Percentiles rank a stretch among this genome's conserved stretches.
Evolutionary conservation across 2,329 filamentous ascomycete species (phyloP).

Genomic region (Claviceps maximensis): DNA sequence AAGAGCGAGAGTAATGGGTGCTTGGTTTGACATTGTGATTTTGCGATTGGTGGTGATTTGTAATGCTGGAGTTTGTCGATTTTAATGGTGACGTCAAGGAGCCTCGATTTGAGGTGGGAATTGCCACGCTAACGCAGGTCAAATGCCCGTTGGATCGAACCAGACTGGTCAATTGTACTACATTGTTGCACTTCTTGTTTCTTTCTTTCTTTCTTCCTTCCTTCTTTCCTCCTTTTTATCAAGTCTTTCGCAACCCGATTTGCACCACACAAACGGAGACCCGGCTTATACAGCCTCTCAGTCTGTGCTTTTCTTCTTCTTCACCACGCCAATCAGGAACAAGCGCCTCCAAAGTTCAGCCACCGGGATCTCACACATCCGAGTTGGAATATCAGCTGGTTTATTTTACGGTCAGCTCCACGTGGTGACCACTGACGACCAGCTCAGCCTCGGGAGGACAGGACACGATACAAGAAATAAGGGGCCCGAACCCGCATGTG

Average conservation of each 20-base stretch:
- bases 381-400: not conserved
- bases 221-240: not conserved
- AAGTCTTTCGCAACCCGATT: not conserved
- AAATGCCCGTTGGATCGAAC: not conserved
- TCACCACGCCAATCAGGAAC: not conserved
- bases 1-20: conserved; percentile 15
- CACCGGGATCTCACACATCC: conserved; percentile 3
- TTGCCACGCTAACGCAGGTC: not conserved
- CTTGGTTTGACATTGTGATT: conserved; percentile 7
- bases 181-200: not conserved
- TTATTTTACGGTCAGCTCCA: no score
- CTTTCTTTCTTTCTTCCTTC: not conserved
- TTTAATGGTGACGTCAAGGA: not conserved
- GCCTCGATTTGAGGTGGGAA: not conserved
- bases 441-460: no score
- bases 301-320: no score
- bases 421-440: no score
- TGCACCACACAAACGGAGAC: not conserved
- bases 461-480: not conserved
- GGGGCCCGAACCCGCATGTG: not conserved
- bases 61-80: not conserved
- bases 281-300: not conserved
- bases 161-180: not conserved
- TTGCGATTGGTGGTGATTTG: not conserved
- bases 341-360: not conserved